Conservation (phyloP, 805 yeast genomes). For the Komagataella phaffii region DNA sequence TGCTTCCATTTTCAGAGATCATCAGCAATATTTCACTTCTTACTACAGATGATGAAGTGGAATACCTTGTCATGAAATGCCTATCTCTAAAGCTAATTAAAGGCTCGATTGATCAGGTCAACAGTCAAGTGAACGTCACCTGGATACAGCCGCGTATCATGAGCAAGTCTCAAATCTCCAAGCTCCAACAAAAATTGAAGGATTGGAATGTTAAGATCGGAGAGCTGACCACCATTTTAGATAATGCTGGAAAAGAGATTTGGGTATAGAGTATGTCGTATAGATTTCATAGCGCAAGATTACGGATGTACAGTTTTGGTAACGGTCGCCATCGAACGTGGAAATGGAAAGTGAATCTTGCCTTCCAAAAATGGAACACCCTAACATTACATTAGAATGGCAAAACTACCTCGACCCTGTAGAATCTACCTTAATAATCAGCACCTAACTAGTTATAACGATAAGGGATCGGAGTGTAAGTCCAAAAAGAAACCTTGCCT, state of each 20-base stretch:
- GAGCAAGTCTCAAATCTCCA: conserved; percentile 64
- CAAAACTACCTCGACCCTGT: background rate
- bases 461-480: background rate
- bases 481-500: background rate
- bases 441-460: background rate
- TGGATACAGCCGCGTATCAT: conserved; percentile 97
- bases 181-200: conserved; percentile 59
- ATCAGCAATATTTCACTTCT: conserved; percentile 54
- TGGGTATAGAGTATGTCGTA: conserved; percentile 30
- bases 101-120: conserved; percentile 87
- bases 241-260: conserved; percentile 44
- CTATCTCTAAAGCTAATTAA: conserved; percentile 69
- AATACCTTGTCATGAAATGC: conserved; percentile 84
- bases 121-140: conserved; percentile 60
- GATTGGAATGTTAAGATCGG: conserved; percentile 73
- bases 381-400: background rate
- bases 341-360: background rate
- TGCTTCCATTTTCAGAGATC: conserved; percentile 60
- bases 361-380: background rate
- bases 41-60: conserved; percentile 58
- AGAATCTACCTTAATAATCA: background rate
- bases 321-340: background rate
- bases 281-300: background rate
- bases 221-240: conserved; percentile 48
- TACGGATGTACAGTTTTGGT: background rate